Conservation (phyloP, 345 rosid species). For the Eucalyptus sp. region DNA sequence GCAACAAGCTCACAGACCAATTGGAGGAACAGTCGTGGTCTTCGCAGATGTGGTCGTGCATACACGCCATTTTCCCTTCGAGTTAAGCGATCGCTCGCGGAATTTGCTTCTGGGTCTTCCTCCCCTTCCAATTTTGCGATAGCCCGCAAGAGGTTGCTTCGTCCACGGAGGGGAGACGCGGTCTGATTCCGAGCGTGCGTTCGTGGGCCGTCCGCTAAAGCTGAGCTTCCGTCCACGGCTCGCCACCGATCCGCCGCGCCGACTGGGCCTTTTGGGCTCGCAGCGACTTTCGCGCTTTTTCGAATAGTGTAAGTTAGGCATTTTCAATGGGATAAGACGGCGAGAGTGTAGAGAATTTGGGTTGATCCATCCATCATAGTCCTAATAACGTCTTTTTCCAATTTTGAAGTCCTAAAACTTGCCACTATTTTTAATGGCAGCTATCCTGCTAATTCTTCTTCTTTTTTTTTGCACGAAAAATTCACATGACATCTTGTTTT, state of each 20-base stretch:
- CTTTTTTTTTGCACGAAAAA: too few relatives aligned
- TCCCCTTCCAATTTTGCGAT: background rate
- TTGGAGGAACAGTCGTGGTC: conserved; percentile 86
- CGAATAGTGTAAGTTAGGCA: background rate
- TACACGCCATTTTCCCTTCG: conserved; percentile 49
- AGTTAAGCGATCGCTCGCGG: too few relatives aligned
- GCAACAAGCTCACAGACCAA: conserved; percentile 31
- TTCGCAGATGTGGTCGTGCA: conserved; percentile 87
- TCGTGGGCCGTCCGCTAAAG: background rate
- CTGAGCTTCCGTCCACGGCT: background rate
- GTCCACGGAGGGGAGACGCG: background rate
- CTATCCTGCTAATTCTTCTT: too few relatives aligned
- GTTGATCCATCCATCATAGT: background rate
- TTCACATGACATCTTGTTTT: background rate
- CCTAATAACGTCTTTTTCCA: background rate
- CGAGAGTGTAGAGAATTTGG: background rate
- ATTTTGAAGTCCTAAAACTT: background rate
- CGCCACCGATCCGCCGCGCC: background rate
- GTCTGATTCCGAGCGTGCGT: background rate
- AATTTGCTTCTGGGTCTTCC: background rate
- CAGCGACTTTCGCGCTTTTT: background rate
- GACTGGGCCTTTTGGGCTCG: background rate
- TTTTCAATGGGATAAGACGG: background rate
- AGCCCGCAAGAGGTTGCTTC: background rate
- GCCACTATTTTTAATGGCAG: background rate